Conservation (phyloP, 2,329 filamentous ascomycete species). For the Colletotrichum ledebouriae region DNA sequence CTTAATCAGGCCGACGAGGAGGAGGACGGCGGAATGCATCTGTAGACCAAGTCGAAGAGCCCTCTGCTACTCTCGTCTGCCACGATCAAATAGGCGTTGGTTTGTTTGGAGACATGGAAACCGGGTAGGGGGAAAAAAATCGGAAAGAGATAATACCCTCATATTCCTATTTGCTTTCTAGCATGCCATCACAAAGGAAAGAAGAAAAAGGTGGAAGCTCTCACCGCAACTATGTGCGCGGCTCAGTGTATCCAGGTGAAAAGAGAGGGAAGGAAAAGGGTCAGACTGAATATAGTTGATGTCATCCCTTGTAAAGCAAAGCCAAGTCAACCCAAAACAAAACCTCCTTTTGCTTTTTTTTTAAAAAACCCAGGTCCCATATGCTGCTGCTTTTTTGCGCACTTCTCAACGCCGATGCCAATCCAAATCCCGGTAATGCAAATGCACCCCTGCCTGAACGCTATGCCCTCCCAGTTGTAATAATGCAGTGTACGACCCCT, state of each 20-base stretch:
- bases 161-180: slow-evolving; percentile 41
- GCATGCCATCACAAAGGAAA: slow-evolving; percentile 37
- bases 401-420: slow-evolving; percentile 34
- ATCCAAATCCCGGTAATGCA: slow-evolving; percentile 30
- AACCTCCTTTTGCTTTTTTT: slow-evolving; percentile 19
- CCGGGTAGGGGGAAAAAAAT: neutral
- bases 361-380: slow-evolving; percentile 24
- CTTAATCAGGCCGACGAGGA: slow-evolving; percentile 60
- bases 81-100: neutral
- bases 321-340: slow-evolving; percentile 3
- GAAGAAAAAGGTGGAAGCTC: slow-evolving; percentile 13
- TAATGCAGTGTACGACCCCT: slow-evolving; percentile 31
- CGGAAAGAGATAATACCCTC: slow-evolving; percentile 37
- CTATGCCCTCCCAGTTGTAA: slow-evolving; percentile 34
- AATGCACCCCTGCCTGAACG: slow-evolving; percentile 37
- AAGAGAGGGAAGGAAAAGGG: slow-evolving; percentile 15
- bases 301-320: slow-evolving; percentile 8
- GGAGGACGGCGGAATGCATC: slow-evolving; percentile 69
- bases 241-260: slow-evolving; percentile 10
- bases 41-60: slow-evolving; percentile 56
- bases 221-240: slow-evolving; percentile 18
- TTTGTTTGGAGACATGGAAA: neutral
- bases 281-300: slow-evolving; percentile 25
- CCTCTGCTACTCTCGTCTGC: neutral
- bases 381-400: slow-evolving; percentile 35